A percentile compares a stretch with the other conserved stretches of the same genome.
These are phyloP conservation scores for Furcasterigmium furcatum DNA, from an alignment of 2,329 filamentous ascomycete genomes.

Conservation along the genomic window DNA sequence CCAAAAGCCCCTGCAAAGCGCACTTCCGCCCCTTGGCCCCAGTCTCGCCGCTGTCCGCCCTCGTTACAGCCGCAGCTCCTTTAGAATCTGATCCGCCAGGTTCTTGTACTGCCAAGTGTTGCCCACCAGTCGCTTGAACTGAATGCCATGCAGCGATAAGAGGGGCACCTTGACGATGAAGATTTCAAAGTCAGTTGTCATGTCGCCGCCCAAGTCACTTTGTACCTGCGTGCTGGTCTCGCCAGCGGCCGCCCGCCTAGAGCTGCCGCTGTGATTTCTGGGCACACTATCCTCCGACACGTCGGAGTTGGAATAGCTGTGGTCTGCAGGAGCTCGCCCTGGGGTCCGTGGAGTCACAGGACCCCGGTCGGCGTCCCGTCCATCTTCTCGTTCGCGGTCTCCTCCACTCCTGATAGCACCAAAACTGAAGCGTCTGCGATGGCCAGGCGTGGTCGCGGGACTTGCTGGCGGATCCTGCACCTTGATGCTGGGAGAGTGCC, in stretches of 20 bases:
- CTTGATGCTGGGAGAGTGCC: slow-evolving; percentile 83
- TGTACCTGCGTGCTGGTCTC: slow-evolving; percentile 93
- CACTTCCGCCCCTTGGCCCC: neutral
- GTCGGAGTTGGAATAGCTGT: slow-evolving; percentile 84
- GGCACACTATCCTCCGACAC: slow-evolving; percentile 73
- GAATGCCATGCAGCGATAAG: slow-evolving; percentile 88
- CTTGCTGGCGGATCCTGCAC: slow-evolving; percentile 63
- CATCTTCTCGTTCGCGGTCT: slow-evolving; percentile 69
- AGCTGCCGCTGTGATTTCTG: slow-evolving; percentile 45
- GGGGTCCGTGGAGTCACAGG: slow-evolving; percentile 39
- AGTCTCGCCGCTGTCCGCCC: neutral
- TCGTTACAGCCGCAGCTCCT: slow-evolving; percentile 72
- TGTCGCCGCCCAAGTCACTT: slow-evolving; percentile 79
- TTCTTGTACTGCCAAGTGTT: slow-evolving; percentile 99
- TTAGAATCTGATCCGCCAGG: slow-evolving; percentile 93
- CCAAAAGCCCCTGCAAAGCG: too few relatives aligned
- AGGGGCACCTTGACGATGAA: slow-evolving; percentile 96
- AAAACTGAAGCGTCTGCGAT: slow-evolving; percentile 81
- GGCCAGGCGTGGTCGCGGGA: slow-evolving; percentile 52
- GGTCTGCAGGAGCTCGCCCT: slow-evolving; percentile 52
- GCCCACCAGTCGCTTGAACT: slow-evolving; percentile 94
- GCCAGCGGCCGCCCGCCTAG: slow-evolving; percentile 60
- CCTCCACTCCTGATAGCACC: slow-evolving; percentile 58
- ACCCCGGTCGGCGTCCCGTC: slow-evolving; percentile 52
- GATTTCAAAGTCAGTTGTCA: slow-evolving; percentile 89